Conservation (phyloP, 495 filamentous ascomycete species). For the Lepidopterella palustris region DNA sequence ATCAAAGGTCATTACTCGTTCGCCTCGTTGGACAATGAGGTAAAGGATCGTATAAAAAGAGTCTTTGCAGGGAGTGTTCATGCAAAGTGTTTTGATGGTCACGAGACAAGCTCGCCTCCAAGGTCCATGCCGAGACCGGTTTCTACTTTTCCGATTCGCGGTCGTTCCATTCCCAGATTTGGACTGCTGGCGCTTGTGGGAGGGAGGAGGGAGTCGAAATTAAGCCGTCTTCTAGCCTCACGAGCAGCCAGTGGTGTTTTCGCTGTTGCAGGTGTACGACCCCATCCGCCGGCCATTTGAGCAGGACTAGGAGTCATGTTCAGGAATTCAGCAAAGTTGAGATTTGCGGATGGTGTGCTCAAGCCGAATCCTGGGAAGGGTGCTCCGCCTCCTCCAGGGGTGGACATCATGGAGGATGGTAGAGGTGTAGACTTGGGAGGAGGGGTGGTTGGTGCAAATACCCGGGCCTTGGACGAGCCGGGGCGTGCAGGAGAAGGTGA, state of each 20-base stretch:
- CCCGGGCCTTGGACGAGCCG: constrained; percentile 39
- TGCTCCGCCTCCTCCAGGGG: constrained; percentile 62
- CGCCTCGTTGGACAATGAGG: background rate
- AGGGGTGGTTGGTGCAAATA: constrained; percentile 77
- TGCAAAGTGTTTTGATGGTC: background rate
- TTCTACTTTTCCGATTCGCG: constrained; percentile 20
- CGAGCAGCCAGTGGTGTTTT: constrained; percentile 55
- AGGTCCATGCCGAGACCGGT: constrained; percentile 47
- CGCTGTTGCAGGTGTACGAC: constrained; percentile 41
- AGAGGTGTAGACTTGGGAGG: constrained; percentile 70
- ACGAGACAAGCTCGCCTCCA: constrained; percentile 50
- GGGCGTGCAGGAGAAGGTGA: constrained; percentile 75
- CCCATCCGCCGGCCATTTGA: constrained; percentile 59
- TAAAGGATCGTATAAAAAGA: background rate
- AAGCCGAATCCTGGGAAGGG: constrained; percentile 50
- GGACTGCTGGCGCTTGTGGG: constrained; percentile 40
- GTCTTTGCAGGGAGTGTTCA: background rate
- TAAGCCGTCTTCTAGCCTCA: constrained; percentile 55
- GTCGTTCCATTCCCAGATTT: constrained; percentile 30
- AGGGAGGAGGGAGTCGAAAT: constrained; percentile 60
- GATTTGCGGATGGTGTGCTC: constrained; percentile 57
- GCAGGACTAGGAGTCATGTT: constrained; percentile 95
- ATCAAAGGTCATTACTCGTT: constrained; percentile 2
- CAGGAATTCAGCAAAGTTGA: constrained; percentile 95
- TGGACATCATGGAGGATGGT: constrained; percentile 86